Percentiles rank a stretch among this genome's conserved stretches.
These are phyloP conservation scores for Calonectria montana DNA, from an alignment of 2,329 filamentous ascomycete genomes.

Conservation along the genomic window DNA sequence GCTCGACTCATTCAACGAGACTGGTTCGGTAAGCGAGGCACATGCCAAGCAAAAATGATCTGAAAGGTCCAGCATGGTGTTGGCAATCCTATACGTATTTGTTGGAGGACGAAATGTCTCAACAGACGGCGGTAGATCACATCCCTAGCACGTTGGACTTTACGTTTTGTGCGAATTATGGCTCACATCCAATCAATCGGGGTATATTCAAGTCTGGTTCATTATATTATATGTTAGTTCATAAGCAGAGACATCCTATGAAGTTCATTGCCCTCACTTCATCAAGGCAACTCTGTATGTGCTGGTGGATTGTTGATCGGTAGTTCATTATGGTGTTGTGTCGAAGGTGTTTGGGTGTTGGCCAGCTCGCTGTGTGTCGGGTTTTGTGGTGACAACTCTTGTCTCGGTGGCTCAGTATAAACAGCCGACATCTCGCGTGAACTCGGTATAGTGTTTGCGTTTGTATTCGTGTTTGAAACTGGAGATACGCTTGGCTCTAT, in stretches of 20 bases:
- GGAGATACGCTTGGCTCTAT: neutral
- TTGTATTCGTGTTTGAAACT: neutral
- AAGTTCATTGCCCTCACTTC: fast-evolving
- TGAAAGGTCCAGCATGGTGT: too few species aligned
- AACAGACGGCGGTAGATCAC: too few species aligned
- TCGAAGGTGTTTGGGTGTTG: neutral
- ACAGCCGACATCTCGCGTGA: neutral
- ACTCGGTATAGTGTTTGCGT: neutral
- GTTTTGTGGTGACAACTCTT: neutral
- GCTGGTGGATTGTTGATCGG: neutral
- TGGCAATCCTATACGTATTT: too few species aligned
- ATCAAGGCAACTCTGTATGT: neutral
- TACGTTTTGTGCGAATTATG: neutral
- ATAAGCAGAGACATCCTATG: neutral
- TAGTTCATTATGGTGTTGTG: neutral
- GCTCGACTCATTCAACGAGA: too few species aligned
- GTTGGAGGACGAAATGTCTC: too few species aligned
- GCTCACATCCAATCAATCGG: neutral
- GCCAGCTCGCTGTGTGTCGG: neutral
- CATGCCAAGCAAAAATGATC: too few species aligned
- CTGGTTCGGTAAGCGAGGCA: too few species aligned
- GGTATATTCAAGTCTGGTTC: neutral
- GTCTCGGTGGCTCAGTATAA: neutral
- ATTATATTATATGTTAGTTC: neutral
- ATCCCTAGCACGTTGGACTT: too few species aligned